These are phyloP conservation scores for Diaporthe longicolla DNA, from an alignment of 2,329 filamentous ascomycete species.

Conservation along the genomic window DNA sequence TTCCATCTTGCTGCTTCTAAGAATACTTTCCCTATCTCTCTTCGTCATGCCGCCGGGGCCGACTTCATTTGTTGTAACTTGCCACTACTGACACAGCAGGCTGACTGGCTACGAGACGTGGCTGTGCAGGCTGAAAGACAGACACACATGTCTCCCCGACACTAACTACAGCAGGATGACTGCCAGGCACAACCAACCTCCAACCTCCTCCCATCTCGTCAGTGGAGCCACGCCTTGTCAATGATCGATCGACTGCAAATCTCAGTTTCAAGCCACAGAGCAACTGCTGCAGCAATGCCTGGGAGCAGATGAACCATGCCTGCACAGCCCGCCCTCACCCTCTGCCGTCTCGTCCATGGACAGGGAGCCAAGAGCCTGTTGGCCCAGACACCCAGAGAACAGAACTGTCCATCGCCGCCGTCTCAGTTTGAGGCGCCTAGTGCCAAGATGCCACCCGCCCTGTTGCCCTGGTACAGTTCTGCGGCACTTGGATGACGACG, in stretches of 20 bases:
- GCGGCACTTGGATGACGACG: conserved; percentile 20
- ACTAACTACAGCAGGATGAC: background rate
- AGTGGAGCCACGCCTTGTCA: conserved; percentile 27
- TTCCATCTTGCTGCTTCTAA: background rate
- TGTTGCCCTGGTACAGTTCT: background rate
- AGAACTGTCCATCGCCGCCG: background rate
- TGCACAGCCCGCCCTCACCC: background rate
- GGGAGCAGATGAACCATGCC: conserved; percentile 15
- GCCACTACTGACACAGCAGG: background rate
- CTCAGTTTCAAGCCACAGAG: conserved; percentile 8
- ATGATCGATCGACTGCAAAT: conserved; percentile 31
- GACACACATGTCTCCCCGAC: background rate
- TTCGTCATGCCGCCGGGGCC: background rate
- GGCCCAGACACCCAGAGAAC: background rate
- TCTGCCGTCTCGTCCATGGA: conserved; percentile 25
- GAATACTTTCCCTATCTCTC: background rate
- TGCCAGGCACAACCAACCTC: background rate
- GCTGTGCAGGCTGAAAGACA: background rate
- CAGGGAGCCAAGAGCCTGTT: conserved; percentile 15
- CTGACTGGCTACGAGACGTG: conserved; percentile 19
- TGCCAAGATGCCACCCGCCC: conserved; percentile 25
- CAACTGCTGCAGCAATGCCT: background rate
- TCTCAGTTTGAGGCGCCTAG: conserved; percentile 23
- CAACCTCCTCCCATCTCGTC: conserved; percentile 10
- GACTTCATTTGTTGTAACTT: background rate